Percentiles rank a stretch among this genome's conserved stretches.
Evolutionary conservation across 2,329 filamentous ascomycete species (phyloP).

Genomic region (Trichoderma atrobrunneum): DNA sequence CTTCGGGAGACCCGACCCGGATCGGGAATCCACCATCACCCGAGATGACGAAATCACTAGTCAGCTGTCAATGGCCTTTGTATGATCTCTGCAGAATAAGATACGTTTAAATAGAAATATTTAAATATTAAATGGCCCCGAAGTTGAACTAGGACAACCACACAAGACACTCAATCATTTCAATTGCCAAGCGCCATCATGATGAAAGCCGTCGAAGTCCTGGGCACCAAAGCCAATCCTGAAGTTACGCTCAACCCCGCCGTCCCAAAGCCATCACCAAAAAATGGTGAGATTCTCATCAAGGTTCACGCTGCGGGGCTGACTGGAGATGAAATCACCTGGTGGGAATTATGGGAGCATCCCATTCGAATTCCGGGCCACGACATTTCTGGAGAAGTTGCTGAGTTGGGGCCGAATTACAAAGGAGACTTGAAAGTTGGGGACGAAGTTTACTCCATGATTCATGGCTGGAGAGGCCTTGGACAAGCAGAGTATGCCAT

Average conservation of each 20-base stretch:
- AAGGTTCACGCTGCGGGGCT: slow-evolving; percentile 34
- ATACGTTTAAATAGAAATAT: background rate
- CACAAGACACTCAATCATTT: background rate
- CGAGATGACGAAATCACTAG: slow-evolving; percentile 5
- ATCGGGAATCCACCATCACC: slow-evolving; percentile 4
- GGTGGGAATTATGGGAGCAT: slow-evolving; percentile 34
- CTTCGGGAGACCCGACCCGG: background rate
- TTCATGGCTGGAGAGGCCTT: slow-evolving; percentile 22
- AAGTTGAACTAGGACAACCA: background rate
- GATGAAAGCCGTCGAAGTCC: slow-evolving; percentile 36
- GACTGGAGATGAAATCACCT: slow-evolving; percentile 35
- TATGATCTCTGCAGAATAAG: background rate
- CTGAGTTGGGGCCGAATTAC: slow-evolving; percentile 27
- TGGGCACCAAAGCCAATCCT: slow-evolving; percentile 26
- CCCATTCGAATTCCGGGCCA: slow-evolving; percentile 34
- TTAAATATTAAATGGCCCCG: too few relatives aligned
- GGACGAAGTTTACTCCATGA: slow-evolving; percentile 31
- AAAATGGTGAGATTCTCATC: slow-evolving; percentile 29
- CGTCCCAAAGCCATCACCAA: slow-evolving; percentile 23
- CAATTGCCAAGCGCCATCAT: background rate
- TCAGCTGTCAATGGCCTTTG: background rate
- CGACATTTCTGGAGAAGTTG: slow-evolving; percentile 36
- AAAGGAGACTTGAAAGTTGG: slow-evolving; percentile 21
- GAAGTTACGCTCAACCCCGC: slow-evolving; percentile 21
- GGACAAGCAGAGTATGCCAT: slow-evolving; percentile 32